phyloP scores from a whole-genome alignment of 2,329 filamentous ascomycete species.

The Colletotrichum cordylinicola region DNA sequence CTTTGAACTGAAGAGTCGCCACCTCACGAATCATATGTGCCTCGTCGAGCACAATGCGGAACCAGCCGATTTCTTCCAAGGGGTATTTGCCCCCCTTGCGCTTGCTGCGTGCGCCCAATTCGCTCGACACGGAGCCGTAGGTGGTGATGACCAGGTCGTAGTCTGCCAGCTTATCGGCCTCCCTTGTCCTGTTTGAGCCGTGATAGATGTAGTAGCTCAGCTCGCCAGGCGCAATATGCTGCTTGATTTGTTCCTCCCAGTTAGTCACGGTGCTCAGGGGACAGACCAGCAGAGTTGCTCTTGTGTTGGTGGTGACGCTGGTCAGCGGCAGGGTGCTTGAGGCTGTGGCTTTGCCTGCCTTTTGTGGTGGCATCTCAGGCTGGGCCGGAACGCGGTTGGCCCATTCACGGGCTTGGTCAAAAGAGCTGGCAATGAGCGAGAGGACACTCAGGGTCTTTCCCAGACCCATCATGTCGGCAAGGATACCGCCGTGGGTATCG shows the following conservation, averaged over 20 bases:
- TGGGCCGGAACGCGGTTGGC: slow-evolving; percentile 57
- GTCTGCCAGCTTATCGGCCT: slow-evolving; percentile 69
- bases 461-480: slow-evolving; percentile 90
- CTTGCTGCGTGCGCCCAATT: slow-evolving; percentile 70
- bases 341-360: slow-evolving; percentile 38
- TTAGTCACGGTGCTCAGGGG: slow-evolving; percentile 92
- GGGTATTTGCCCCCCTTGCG: slow-evolving; percentile 67
- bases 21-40: slow-evolving; percentile 94
- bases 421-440: slow-evolving; percentile 73
- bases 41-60: slow-evolving; percentile 92
- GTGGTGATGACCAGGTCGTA: slow-evolving; percentile 92
- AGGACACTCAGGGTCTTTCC: slow-evolving; percentile 88
- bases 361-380: slow-evolving; percentile 43
- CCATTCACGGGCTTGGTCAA: slow-evolving; percentile 69
- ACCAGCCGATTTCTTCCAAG: slow-evolving; percentile 84
- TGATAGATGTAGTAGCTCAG: slow-evolving; percentile 87
- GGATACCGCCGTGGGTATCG: slow-evolving; percentile 74
- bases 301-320: slow-evolving; percentile 69
- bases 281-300: slow-evolving; percentile 84
- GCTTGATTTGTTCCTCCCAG: slow-evolving; percentile 91
- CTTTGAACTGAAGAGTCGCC: slow-evolving; percentile 81
- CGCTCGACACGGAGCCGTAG: slow-evolving; percentile 85
- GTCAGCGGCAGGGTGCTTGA: slow-evolving; percentile 54
- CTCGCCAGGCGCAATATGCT: slow-evolving; percentile 71
- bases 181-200: slow-evolving; percentile 75